Evolutionary conservation across 2,329 filamentous ascomycete genomes (phyloP).

Genomic region (Albophoma yamanashiensis): DNA sequence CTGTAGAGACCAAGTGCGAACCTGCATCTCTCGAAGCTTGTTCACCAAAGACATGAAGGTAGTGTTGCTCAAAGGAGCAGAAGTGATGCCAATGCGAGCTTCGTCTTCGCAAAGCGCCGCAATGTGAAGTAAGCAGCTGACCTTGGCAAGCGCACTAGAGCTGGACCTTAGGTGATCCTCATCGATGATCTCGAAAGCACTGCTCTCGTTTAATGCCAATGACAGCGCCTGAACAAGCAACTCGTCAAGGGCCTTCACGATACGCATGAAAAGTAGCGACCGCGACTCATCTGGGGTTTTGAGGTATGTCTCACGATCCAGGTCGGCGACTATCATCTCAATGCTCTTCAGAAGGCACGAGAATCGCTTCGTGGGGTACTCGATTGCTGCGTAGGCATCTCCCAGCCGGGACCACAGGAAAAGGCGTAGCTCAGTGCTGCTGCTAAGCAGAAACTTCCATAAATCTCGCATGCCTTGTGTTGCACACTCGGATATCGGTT

Average conservation of each 20-base stretch:
- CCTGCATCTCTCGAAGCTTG: constrained; percentile 76
- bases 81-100: constrained; percentile 63
- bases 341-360: constrained; percentile 81
- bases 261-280: constrained; percentile 61
- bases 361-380: constrained; percentile 78
- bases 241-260: constrained; percentile 70
- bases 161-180: constrained; percentile 66
- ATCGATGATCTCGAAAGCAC: constrained; percentile 75
- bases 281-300: constrained; percentile 51
- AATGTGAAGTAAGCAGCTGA: constrained; percentile 67
- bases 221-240: constrained; percentile 62
- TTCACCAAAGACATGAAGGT: constrained; percentile 43
- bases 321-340: constrained; percentile 61
- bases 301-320: constrained; percentile 52
- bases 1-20: constrained; percentile 78
- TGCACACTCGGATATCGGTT: constrained; percentile 39
- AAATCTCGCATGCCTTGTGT: constrained; percentile 60
- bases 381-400: constrained; percentile 76
- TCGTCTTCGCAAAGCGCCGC: constrained; percentile 78
- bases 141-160: constrained; percentile 57
- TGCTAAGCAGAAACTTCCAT: constrained; percentile 72
- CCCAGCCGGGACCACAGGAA: constrained; percentile 88
- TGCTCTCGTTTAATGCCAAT: constrained; percentile 54
- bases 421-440: constrained; percentile 71
- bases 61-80: constrained; percentile 46